Evolutionary conservation across 1,284 basidiomycete species (phyloP), one percentile per base, ranked within the genome.

Genomic region (Xerocomus minutiporus): DNA sequence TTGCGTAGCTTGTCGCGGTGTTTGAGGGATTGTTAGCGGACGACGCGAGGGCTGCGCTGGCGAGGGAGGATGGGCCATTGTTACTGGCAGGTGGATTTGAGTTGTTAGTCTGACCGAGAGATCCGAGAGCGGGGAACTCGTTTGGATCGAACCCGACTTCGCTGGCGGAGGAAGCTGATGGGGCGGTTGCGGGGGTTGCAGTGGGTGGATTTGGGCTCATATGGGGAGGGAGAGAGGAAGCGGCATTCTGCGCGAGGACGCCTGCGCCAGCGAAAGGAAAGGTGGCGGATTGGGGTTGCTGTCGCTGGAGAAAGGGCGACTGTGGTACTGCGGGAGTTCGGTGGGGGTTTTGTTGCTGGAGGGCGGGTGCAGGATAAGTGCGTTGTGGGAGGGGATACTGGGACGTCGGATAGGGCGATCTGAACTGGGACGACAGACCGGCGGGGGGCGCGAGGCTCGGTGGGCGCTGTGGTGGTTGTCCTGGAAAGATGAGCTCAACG

Each of bases 61-160:
- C 20, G 5, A 69, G 57, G 54, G 50, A 70, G 60, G 55, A 62
- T 31, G 67, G 63, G 6, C 62, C 62, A 36, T 69, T 73, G 56
- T 69, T 72, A 56, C 60, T 63, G 15, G 59, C 72, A 50, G 64
- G 53, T 4, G 54, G 56, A 48, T 69, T 72, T 43, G 66, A 65
- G 42, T 59, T 67, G 57, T 68, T 74, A 42, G 66, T 68, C 56
- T 72, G 69, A 15, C 72, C 71, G 49, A 77, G 71, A 45, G 88
- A 84, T 42, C 88, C 88, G 11, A 92, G 78, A 26, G 88, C 89
- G 11, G 89, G 89, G 62, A 92, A 92, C 70, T 92, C 89, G 64
- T 86, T 91, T 34, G 82, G 88, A 74, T 91, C 89, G 48, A 91
- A 80, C n/a, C 82, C 85, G 52, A 84, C 81, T 62, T 89, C 88